These are phyloP conservation scores for Entomortierella chlamydospora DNA, from an alignment of 192 early-diverging fungal species.

Conservation along the genomic window DNA sequence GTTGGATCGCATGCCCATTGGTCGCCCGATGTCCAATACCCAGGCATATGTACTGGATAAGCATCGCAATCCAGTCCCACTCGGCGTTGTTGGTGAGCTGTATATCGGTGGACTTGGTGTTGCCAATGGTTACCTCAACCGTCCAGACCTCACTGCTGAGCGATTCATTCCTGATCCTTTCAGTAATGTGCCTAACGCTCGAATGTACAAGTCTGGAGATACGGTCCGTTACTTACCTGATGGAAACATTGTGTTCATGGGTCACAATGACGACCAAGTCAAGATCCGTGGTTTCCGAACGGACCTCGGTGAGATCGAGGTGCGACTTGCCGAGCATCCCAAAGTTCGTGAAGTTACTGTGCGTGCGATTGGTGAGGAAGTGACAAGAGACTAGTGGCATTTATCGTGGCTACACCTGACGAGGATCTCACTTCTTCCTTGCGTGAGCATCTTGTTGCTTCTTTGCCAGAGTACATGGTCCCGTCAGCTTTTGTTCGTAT, in stretches of 20 bases:
- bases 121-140: constrained; percentile 53
- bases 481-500: constrained; percentile 43
- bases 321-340: constrained; percentile 16
- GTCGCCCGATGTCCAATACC: constrained; percentile 4
- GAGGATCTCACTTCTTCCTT: constrained; percentile 60
- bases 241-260: constrained; percentile 43
- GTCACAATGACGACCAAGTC: constrained; percentile 54
- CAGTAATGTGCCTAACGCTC: not conserved
- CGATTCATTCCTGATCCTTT: constrained; percentile 56
- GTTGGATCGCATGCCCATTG: not conserved
- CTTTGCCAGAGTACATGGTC: constrained; percentile 73
- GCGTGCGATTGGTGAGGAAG: constrained; percentile 36
- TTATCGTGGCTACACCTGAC: constrained; percentile 44
- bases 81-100: constrained; percentile 22
- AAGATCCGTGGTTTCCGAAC: constrained; percentile 59
- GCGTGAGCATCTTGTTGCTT: constrained; percentile 27
- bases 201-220: constrained; percentile 54
- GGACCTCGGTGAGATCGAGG: constrained; percentile 48
- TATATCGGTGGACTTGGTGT: constrained; percentile 52
- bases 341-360: constrained; percentile 35
- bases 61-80: constrained; percentile 1
- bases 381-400: constrained; percentile 70
- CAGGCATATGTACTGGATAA: constrained; percentile 4
- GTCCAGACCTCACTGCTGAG: constrained; percentile 37
- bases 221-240: constrained; percentile 28